Evolutionary conservation across 352 stramenopile species (phyloP), one percentile per base, ranked within the genome.

Genomic region (Chrysophaeum taylorii): DNA sequence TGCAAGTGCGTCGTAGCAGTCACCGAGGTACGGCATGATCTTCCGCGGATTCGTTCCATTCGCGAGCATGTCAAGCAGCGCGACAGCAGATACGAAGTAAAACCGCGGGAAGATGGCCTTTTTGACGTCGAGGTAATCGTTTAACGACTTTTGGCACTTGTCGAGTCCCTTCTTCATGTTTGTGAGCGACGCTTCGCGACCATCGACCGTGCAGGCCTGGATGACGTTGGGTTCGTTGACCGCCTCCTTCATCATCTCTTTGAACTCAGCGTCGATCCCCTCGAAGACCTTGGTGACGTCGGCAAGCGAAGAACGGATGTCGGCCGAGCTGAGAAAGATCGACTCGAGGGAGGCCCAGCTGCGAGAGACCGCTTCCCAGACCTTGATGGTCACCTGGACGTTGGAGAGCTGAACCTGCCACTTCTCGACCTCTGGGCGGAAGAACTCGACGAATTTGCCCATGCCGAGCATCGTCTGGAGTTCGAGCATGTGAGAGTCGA

Each of bases 71-170:
- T 97, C 91, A 1, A 97, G 83, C 36, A 97, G 73, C 29, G 89
- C 91, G 23, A 93, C 87, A 31, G 95, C 95, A 16, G 89, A 96
- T 38, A 97, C 89, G 70, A 97, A 97, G 70, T 97, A 97, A 72
- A 97, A 97, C n/a, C 91, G 81, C 16, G 92, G 88, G 63, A 96
- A 95, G 5, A 95, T 89, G 81, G 96, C 94, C 76, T 97, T 97
- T 79, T 97, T 97, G 57, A 89, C 89, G 62, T 96, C 89, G 23
- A 97, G 81, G 71, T 97, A 97, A 73, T 96, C 86, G 70, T 97
- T 96, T 2, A 97, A 78, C 33, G 89, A 92, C 74, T 96, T 96
- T 68, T 97, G 90, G 42, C 92, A 97, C 54, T 96, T 84, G 74
- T 97, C 92, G 21, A 97, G 82, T 72, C 93, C 91, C 35, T 83